Evolutionary conservation across 768 basidiomycete species (phyloP).

Genomic region (Lactarius quietus): DNA sequence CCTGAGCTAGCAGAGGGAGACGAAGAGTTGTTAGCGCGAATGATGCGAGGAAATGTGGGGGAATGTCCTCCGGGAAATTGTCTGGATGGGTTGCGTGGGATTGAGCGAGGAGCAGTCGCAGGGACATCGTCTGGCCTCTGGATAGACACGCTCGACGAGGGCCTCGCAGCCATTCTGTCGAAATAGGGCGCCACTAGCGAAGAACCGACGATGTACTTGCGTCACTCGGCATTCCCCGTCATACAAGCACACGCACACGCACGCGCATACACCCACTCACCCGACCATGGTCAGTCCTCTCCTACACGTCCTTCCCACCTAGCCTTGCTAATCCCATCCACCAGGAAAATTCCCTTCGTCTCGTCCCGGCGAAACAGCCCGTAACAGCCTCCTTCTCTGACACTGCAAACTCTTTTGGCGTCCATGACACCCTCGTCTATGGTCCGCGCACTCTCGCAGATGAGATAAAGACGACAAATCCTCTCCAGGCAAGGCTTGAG

Average conservation of each 20-base stretch:
- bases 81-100: slow-evolving; percentile 40
- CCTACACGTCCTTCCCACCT: neutral
- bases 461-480: slow-evolving; percentile 59
- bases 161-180: slow-evolving; percentile 35
- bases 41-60: slow-evolving; percentile 62
- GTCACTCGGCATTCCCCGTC: slow-evolving; percentile 1
- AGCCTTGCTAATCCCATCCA: neutral
- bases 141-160: slow-evolving; percentile 65
- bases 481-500: slow-evolving; percentile 67
- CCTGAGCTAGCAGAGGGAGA: slow-evolving; percentile 25
- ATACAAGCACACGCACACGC: slow-evolving; percentile 5
- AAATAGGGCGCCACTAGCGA: neutral
- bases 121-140: slow-evolving; percentile 60
- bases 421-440: slow-evolving; percentile 85
- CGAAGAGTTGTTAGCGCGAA: slow-evolving; percentile 53
- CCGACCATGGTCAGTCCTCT: slow-evolving; percentile 20
- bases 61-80: slow-evolving; percentile 42
- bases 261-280: neutral
- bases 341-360: slow-evolving; percentile 51
- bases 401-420: slow-evolving; percentile 70
- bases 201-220: neutral
- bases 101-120: slow-evolving; percentile 51
- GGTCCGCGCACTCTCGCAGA: slow-evolving; percentile 80
- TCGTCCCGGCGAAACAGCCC: slow-evolving; percentile 53
- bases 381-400: slow-evolving; percentile 64